phyloP scores from a whole-genome alignment of 1,139 yeast genomes.

The Ogataea hybrid region DNA sequence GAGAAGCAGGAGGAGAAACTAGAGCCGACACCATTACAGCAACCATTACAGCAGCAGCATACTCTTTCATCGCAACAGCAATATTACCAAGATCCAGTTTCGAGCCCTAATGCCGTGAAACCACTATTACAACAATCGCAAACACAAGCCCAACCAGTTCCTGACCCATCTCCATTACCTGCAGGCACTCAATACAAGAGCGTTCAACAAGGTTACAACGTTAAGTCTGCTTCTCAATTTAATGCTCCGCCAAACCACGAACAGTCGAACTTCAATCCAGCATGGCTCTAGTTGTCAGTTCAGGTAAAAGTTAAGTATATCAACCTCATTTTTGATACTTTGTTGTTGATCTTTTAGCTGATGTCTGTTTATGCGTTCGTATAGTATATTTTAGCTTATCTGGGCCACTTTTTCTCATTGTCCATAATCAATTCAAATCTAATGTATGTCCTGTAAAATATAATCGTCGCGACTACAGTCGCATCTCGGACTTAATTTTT shows the following conservation, averaged over 20 bases:
- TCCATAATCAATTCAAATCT: slow-evolving; percentile 4
- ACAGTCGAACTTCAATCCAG: slow-evolving; percentile 30
- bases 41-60: slow-evolving; percentile 9
- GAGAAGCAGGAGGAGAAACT: slow-evolving; percentile 15
- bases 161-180: slow-evolving; percentile 26
- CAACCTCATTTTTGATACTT: no score
- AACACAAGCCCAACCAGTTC: slow-evolving; percentile 30
- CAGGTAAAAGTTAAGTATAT: no score
- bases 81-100: slow-evolving; percentile 19
- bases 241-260: slow-evolving; percentile 17
- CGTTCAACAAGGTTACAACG: not conserved
- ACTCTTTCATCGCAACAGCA: slow-evolving; percentile 19
- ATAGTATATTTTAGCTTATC: no score
- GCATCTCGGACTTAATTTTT: not conserved
- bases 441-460: not conserved
- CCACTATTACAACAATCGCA: slow-evolving; percentile 32
- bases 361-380: no score
- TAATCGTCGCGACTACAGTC: no score
- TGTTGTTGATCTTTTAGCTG: no score
- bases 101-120: slow-evolving; percentile 22
- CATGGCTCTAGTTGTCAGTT: slow-evolving; percentile 26
- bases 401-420: slow-evolving; percentile 1
- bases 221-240: slow-evolving; percentile 4
- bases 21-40: slow-evolving; percentile 1
- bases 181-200: slow-evolving; percentile 5